Evolutionary conservation across 1,139 yeast species (phyloP).

Genomic region (Arxiozyma slooffiae): DNA sequence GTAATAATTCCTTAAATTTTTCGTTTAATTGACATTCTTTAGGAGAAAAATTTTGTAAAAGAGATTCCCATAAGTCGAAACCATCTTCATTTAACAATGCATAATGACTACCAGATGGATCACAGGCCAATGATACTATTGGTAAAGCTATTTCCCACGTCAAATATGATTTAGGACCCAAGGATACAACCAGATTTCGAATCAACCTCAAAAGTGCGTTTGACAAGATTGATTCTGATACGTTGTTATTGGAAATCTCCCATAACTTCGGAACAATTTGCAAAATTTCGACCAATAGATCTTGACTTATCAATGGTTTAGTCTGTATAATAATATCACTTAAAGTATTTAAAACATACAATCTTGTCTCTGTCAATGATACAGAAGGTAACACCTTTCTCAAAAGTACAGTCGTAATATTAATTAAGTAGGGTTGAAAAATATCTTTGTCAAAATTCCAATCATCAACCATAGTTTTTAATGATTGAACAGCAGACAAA

Average conservation of each 20-base stretch:
- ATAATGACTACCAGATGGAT: slow-evolving; percentile 51
- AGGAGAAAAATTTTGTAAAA: slow-evolving; percentile 45
- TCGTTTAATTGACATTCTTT: slow-evolving; percentile 19
- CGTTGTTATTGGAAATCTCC: slow-evolving; percentile 48
- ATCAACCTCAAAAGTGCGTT: slow-evolving; percentile 66
- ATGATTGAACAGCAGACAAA: slow-evolving; percentile 63
- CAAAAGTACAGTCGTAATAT: slow-evolving; percentile 40
- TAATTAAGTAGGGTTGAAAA: slow-evolving; percentile 56
- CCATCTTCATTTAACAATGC: slow-evolving; percentile 77
- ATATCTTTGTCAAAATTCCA: slow-evolving; percentile 70
- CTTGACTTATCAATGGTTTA: slow-evolving; percentile 47
- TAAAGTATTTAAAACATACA: slow-evolving; percentile 57
- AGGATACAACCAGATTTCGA: slow-evolving; percentile 52
- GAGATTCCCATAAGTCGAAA: slow-evolving; percentile 67
- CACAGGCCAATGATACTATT: slow-evolving; percentile 52
- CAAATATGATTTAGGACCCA: slow-evolving; percentile 48
- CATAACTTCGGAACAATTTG: slow-evolving; percentile 63
- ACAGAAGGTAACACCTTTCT: slow-evolving; percentile 41
- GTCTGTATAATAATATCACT: slow-evolving; percentile 56
- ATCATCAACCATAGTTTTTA: slow-evolving; percentile 64
- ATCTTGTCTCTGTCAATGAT: slow-evolving; percentile 60
- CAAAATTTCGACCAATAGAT: slow-evolving; percentile 45
- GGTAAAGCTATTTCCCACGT: slow-evolving; percentile 63
- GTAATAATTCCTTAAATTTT: slow-evolving; percentile 22
- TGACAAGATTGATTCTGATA: slow-evolving; percentile 52